Conservation (phyloP, 2,329 filamentous ascomycete genomes). For the Colletotrichum sp. region DNA sequence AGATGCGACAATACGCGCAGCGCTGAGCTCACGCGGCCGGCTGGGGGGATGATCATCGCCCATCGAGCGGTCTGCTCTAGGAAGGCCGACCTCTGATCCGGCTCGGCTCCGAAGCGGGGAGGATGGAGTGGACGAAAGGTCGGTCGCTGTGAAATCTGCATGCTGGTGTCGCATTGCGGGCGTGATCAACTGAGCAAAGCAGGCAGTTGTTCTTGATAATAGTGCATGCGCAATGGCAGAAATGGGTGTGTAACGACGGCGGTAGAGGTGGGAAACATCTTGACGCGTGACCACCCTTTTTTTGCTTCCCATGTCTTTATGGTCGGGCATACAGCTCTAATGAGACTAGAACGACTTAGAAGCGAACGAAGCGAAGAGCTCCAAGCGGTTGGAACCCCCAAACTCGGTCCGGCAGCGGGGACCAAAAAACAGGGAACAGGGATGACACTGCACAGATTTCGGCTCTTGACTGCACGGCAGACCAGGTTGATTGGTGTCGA, state of each 20-base stretch:
- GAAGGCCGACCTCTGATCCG: neutral
- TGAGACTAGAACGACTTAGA: neutral
- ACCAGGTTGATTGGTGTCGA: neutral
- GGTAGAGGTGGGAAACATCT: neutral
- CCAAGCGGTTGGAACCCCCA: constrained; percentile 5
- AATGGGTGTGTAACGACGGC: neutral
- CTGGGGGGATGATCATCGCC: neutral
- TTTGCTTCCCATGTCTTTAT: neutral
- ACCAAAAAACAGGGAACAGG: constrained; percentile 3
- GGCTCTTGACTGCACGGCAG: constrained; percentile 11
- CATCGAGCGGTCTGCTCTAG: neutral
- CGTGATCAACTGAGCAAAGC: neutral
- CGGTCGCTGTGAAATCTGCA: neutral
- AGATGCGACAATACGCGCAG: neutral
- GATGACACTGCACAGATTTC: neutral
- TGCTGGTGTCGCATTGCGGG: neutral
- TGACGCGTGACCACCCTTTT: neutral
- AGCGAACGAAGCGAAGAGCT: neutral
- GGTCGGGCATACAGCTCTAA: neutral
- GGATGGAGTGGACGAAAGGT: neutral
- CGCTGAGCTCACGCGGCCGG: neutral
- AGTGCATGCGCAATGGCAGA: neutral
- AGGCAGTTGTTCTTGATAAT: neutral
- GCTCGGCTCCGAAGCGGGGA: constrained; percentile 4
- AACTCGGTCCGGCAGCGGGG: neutral